Evolutionary conservation across 805 yeast species (phyloP), one percentile per base, ranked within the genome.

Genomic region (Metschnikowia anglica): DNA sequence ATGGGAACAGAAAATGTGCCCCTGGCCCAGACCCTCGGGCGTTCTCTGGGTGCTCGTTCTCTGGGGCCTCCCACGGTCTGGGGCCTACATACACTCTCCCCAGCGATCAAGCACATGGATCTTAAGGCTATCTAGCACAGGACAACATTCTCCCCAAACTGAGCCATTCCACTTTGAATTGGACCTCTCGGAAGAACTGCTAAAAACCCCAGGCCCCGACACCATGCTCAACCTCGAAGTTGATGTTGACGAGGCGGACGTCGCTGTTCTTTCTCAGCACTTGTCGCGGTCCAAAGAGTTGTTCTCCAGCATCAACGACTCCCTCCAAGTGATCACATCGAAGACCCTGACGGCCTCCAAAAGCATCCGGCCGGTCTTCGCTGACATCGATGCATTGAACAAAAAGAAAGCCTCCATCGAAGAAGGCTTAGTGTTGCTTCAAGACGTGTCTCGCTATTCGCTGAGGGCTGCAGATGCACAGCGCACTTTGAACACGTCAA

Each of bases 191-290:
- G 15, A 11, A 9, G 15, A 27, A 13, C 9, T 9, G 30, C 26
- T 23, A 8, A 7, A 23, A 23, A 23, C 7, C 7, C 10, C 26
- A 8, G 11, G 11, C 7, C 10, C 26, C 26, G 26, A 23, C 13
- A 3, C 8, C 17, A 38, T 38, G 41, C 24, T 30, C n/a, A 34
- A 16, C 13, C 34, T 40, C 13, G 45, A 42, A 10, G 63, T 80
- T 20, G 90, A 84, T 54, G 68, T 81, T 2, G 90, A 85, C 55
- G 91, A 84, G 59, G 89, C 90, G 2, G 96, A 88, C 53, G 81
- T 88, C 25, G 82, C 88, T 2, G 89, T 89, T 4, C 73, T 89
- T 24, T 85, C 87, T 39, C 93, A 85, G 55, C 82, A 85, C 41
- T 70, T 90, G 25, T 62, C 72, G 37, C 75, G 79, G 41, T 77